These are phyloP conservation scores for Penicillium sclerotigenum DNA, from an alignment of 2,329 filamentous ascomycete genomes.

Conservation along the genomic window DNA sequence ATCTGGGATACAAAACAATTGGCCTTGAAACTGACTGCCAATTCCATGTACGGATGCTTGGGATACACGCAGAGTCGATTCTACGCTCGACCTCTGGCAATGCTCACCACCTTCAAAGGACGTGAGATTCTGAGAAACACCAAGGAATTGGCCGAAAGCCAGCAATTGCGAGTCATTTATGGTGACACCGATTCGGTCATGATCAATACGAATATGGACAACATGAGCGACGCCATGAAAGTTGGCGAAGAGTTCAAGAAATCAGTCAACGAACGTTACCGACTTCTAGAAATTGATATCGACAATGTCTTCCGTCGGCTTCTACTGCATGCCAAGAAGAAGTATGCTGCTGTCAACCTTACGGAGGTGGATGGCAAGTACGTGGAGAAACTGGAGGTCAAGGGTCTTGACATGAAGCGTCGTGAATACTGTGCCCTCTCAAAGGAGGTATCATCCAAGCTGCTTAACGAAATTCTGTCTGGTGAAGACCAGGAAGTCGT, in stretches of 20 bases:
- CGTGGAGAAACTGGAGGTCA: slow-evolving; percentile 93
- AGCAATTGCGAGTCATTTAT: slow-evolving; percentile 91
- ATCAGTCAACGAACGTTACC: slow-evolving; percentile 90
- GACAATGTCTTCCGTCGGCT: slow-evolving; percentile 95
- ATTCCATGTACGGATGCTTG: slow-evolving; percentile 99
- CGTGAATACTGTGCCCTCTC: slow-evolving; percentile 95
- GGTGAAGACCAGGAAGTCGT: slow-evolving; percentile 88
- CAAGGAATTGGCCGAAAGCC: slow-evolving; percentile 90
- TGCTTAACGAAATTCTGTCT: slow-evolving; percentile 91
- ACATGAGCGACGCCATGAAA: slow-evolving; percentile 81
- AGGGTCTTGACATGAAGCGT: slow-evolving; percentile 95
- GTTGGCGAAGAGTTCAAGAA: slow-evolving; percentile 94
- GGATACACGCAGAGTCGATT: slow-evolving; percentile 97
- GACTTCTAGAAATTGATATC: slow-evolving; percentile 92
- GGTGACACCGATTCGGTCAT: slow-evolving; percentile 99
- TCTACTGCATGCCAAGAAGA: slow-evolving; percentile 95
- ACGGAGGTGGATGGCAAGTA: slow-evolving; percentile 85
- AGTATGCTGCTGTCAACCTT: slow-evolving; percentile 96
- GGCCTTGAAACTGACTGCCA: slow-evolving; percentile 93
- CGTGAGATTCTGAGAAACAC: slow-evolving; percentile 95
- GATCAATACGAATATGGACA: slow-evolving; percentile 98
- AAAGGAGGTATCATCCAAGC: slow-evolving; percentile 86
- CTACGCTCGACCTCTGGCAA: slow-evolving; percentile 89
- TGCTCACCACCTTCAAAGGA: slow-evolving; percentile 95
- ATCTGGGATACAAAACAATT: slow-evolving; percentile 99